These are phyloP conservation scores for Hanseniaspora uvarum DNA, from an alignment of 1,139 yeast genomes.

Conservation along the genomic window DNA sequence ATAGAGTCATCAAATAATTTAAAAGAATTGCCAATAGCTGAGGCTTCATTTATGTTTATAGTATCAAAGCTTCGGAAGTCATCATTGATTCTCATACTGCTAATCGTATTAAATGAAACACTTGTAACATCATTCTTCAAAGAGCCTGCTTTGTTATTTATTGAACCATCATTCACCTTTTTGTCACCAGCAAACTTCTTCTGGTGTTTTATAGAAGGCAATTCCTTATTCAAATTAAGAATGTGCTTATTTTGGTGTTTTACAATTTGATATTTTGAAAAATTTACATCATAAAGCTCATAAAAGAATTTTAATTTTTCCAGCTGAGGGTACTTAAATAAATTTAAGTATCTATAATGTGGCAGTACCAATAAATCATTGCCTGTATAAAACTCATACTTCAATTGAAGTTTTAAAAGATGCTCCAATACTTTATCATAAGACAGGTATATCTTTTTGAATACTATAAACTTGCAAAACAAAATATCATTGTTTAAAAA, in stretches of 20 bases:
- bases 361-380: conserved; percentile 9
- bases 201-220: background rate
- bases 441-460: conserved; percentile 19
- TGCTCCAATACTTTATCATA: conserved; percentile 2
- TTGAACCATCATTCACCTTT: background rate
- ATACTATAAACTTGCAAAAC: conserved; percentile 25
- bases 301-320: background rate
- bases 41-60: background rate
- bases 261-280: background rate
- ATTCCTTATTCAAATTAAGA: background rate
- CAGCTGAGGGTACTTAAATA: background rate
- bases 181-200: background rate
- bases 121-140: background rate
- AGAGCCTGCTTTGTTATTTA: background rate
- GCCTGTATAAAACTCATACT: background rate
- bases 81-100: background rate
- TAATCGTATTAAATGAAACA: background rate
- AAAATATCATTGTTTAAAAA: conserved; percentile 23
- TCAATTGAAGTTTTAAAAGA: conserved; percentile 2
- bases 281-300: background rate
- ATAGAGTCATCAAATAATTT: background rate
- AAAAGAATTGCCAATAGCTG: background rate
- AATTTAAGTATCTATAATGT: conserved; percentile 8
- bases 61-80: background rate
- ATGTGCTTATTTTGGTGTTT: background rate